Conservation (phyloP, 768 basidiomycete species). For the Naganishia vishniacii region DNA sequence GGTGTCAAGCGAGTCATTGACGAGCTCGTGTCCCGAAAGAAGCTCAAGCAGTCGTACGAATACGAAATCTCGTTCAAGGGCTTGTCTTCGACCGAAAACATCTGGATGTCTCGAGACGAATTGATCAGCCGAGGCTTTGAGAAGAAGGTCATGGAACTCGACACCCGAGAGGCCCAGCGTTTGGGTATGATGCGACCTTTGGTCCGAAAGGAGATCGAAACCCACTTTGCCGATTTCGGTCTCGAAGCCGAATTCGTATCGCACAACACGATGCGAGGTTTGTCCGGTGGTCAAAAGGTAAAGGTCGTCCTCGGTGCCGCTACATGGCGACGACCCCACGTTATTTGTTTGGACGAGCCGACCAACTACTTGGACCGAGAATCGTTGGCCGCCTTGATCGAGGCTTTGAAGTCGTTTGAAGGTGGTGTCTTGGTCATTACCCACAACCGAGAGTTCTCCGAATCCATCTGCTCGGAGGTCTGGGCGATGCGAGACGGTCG, state of each 20-base stretch:
- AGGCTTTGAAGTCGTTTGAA: constrained; percentile 94
- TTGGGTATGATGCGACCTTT: constrained; percentile 91
- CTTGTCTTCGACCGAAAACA: constrained; percentile 92
- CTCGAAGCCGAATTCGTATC: constrained; percentile 98
- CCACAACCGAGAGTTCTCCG: constrained; percentile 97
- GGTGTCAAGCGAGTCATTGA: constrained; percentile 93
- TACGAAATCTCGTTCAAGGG: constrained; percentile 96
- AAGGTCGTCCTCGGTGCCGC: constrained; percentile 98
- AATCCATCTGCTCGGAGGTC: constrained; percentile 93
- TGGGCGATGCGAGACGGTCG: constrained; percentile 99
- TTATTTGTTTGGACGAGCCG: constrained; percentile 95
- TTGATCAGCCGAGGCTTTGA: constrained; percentile 97
- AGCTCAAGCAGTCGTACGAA: constrained; percentile 98
- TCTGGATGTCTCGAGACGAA: constrained; percentile 94
- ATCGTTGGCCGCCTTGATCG: constrained; percentile 96
- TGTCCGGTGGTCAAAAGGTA: constrained; percentile 97
- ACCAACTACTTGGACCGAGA: constrained; percentile 99
- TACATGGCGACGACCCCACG: constrained; percentile 96
- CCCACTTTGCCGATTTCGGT: constrained; percentile 98
- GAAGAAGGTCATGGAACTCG: constrained; percentile 98
- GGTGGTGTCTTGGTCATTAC: constrained; percentile 98
- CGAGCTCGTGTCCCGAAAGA: constrained; percentile 84
- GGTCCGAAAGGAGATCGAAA: constrained; percentile 97
- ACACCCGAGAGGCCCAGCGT: constrained; percentile 94
- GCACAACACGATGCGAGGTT: constrained; percentile 98